Evolutionary conservation across 495 filamentous ascomycete genomes (phyloP).

Genomic region (Jackrogersella minutella): DNA sequence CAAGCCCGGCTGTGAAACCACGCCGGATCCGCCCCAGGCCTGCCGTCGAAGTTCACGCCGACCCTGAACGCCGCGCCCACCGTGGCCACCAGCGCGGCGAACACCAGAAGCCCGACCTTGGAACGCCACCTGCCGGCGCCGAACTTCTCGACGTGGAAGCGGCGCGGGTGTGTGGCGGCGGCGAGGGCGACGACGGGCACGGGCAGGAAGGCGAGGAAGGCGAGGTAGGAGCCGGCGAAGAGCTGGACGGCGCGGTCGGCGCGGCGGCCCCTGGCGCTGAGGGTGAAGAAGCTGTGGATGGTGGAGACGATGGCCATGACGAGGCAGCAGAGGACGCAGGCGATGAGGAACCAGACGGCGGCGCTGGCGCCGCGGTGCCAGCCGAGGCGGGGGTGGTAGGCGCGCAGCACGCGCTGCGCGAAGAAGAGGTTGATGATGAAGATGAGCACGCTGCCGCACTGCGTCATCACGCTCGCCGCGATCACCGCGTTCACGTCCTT

Average conservation of each 20-base stretch:
- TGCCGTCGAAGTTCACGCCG: conserved; percentile 63
- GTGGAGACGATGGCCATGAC: conserved; percentile 73
- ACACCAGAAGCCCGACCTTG: conserved; percentile 71
- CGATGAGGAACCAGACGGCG: conserved; percentile 66
- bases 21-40: conserved; percentile 63
- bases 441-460: conserved; percentile 78
- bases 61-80: conserved; percentile 76
- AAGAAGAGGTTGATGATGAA: conserved; percentile 84
- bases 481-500: conserved; percentile 66
- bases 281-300: conserved; percentile 72
- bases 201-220: conserved; percentile 78
- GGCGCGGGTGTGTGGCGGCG: conserved; percentile 56
- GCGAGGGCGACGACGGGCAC: conserved; percentile 66
- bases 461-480: conserved; percentile 76
- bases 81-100: conserved; percentile 63
- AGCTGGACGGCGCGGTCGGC: conserved; percentile 71
- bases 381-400: conserved; percentile 73
- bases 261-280: conserved; percentile 49
- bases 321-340: conserved; percentile 66
- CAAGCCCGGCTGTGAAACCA: conserved; percentile 73
- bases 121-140: conserved; percentile 70
- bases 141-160: conserved; percentile 68
- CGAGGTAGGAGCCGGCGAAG: conserved; percentile 70
- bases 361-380: conserved; percentile 63
- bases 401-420: conserved; percentile 77